A percentile compares a stretch with the other conserved stretches of the same genome.
Conservation (phyloP, 352 stramenopile genomes). For the Vaucheria bursata region DNA sequence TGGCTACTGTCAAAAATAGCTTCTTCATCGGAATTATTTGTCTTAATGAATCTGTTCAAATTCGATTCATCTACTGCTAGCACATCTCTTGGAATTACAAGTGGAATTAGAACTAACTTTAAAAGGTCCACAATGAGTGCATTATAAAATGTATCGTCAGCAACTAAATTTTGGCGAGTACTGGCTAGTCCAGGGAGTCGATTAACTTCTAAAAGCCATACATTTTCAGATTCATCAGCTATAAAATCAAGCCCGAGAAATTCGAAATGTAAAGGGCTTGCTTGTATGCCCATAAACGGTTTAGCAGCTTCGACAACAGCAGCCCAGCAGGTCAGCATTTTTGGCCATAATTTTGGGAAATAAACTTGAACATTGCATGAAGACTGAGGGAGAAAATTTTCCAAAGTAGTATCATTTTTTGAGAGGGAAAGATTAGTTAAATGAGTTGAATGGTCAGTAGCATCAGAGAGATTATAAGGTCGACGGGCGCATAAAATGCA, state of each 20-base stretch:
- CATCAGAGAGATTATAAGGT: slow-evolving; percentile 8
- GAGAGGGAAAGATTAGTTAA: slow-evolving; percentile 1
- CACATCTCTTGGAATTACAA: neutral
- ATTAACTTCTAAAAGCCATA: slow-evolving; percentile 47
- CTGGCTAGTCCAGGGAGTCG: slow-evolving; percentile 9
- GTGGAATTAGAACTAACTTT: neutral
- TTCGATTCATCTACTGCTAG: neutral
- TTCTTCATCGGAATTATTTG: neutral
- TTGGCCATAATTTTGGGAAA: slow-evolving; percentile 29
- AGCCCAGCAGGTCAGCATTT: slow-evolving; percentile 29
- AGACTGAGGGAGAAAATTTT: neutral
- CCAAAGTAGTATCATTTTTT: neutral
- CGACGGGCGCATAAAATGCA: slow-evolving; percentile 40
- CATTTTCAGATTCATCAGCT: slow-evolving; percentile 27
- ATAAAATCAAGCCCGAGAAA: slow-evolving; percentile 48
- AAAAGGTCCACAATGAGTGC: neutral
- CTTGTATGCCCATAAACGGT: slow-evolving; percentile 46
- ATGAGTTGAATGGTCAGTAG: neutral
- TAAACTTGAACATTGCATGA: slow-evolving; percentile 37
- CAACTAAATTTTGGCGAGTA: slow-evolving; percentile 1
- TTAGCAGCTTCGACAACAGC: slow-evolving; percentile 23
- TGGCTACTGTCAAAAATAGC: neutral
- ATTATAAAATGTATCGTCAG: slow-evolving; percentile 8
- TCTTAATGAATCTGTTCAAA: neutral
- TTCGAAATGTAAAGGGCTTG: slow-evolving; percentile 36